phyloP scores from a whole-genome alignment of 225 moss, liverwort and hornwort genomes.

The Rhytidiadelphus loreus region DNA sequence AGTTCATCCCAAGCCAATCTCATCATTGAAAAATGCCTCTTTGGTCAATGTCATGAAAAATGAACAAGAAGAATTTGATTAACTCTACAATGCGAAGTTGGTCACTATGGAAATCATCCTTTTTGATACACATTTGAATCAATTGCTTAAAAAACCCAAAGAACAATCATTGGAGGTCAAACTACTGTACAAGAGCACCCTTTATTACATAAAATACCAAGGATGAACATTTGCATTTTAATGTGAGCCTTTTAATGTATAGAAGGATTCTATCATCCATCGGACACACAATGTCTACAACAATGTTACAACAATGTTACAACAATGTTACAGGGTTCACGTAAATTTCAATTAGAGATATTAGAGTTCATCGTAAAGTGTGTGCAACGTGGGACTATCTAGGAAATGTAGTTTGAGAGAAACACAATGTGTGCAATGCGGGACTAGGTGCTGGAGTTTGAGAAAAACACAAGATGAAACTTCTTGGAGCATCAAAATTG shows the following conservation, averaged over 20 bases:
- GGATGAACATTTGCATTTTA: not conserved
- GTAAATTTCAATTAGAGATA: not conserved
- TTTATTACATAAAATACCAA: not conserved
- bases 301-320: fast-evolving
- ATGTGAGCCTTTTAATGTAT: not conserved
- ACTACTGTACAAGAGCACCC: not conserved
- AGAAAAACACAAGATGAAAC: no score
- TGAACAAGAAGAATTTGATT: not conserved
- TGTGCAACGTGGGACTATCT: no score
- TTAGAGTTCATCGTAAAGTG: no score
- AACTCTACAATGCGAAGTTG: fast-evolving
- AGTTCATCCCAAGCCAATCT: not conserved
- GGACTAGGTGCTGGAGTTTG: no score
- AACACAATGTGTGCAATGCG: no score
- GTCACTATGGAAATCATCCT: not conserved
- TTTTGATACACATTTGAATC: not conserved
- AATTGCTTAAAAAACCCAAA: no score
- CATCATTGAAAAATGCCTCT: not conserved
- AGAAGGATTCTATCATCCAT: not conserved
- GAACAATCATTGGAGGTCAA: not conserved
- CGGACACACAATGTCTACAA: fast-evolving
- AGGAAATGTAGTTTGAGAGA: no score
- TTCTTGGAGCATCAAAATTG: no score
- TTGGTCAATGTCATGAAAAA: not conserved
- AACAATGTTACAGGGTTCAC: not conserved